Evolutionary conservation across 2,329 filamentous ascomycete genomes (phyloP).

Genomic region (Pseudovirgaria hyperparasitica): DNA sequence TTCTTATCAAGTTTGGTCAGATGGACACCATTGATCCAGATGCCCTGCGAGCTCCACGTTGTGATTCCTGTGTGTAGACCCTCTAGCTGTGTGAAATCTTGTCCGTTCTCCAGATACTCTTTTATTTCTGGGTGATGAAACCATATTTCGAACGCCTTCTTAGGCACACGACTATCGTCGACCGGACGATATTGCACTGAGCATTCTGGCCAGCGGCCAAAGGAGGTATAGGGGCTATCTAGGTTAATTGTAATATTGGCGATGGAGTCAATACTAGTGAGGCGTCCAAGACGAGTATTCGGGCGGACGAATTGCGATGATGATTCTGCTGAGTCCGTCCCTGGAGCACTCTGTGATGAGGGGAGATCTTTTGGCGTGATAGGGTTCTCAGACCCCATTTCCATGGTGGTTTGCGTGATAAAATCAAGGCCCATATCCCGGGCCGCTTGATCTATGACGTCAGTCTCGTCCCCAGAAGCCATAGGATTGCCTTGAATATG

Average conservation of each 20-base stretch:
- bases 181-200: constrained; percentile 52
- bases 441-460: no score
- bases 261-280: constrained; percentile 54
- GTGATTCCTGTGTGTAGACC: constrained; percentile 59
- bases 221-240: constrained; percentile 55
- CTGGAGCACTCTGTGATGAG: no score
- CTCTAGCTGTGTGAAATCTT: constrained; percentile 39
- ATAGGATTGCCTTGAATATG: background rate
- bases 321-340: background rate
- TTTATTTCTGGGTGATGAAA: constrained; percentile 54
- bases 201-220: constrained; percentile 60
- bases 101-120: constrained; percentile 30
- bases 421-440: no score
- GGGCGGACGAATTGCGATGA: constrained; percentile 10
- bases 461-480: no score
- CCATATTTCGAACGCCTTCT: constrained; percentile 66
- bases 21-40: constrained; percentile 61
- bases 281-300: constrained; percentile 42
- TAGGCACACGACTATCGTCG: constrained; percentile 61
- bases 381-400: no score
- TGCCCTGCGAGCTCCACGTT: constrained; percentile 64
- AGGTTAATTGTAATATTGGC: constrained; percentile 52
- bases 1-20: constrained; percentile 44
- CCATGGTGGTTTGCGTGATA: no score
- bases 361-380: no score